Evolutionary conservation across 2,329 filamentous ascomycete species (phyloP), one percentile per base, ranked within the genome.

Genomic region (Hawksworthiomyces lignivorus): DNA sequence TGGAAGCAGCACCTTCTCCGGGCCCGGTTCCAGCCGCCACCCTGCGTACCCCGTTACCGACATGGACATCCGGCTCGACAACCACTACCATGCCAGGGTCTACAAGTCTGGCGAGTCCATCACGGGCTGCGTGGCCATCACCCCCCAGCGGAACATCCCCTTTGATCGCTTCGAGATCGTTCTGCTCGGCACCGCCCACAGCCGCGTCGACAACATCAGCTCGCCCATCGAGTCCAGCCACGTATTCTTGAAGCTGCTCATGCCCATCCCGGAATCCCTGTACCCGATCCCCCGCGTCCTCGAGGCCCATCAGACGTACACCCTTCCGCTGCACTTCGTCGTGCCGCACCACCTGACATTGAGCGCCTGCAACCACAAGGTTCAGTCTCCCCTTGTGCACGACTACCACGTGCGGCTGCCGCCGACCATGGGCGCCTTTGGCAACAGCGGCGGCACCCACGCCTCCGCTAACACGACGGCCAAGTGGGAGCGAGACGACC

Each of bases 241-340:
- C 46, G 69, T 68, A 11, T 76, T 79, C 39, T 62, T 78, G 51
- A 75, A 75, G 61, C 59, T 75, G 46, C 61, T 64, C 41, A 76
- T 78, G 68, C 74, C 74, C 9, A 60, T 77, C 17, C 53, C 62
- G 10, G 62, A 63, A n/a, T 62, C 63, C 1, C 54, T 60, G 7
- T 69, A 77, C 40, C 74, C 74, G 3, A 56, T 58, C 7, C 60
- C 67, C 17, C 60, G 66, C 26, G 52, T 74, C 22, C 69, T 77
- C 45, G 60, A 69, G 55, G 61, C 65, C n/a, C 70, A 66, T 3
- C 56, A 56, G 48, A 64, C 62, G 20, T 73, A 75, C 56, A 64
- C 53, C 12, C 56, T 79, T 19, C 74, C 74, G n/a, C 75, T 79
- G 61, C 59, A 74, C 59, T 79, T 79, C 49, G 68, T 78, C 44